Evolutionary conservation across 2,329 filamentous ascomycete genomes (phyloP).

Genomic region (Sarocladium oryzae): DNA sequence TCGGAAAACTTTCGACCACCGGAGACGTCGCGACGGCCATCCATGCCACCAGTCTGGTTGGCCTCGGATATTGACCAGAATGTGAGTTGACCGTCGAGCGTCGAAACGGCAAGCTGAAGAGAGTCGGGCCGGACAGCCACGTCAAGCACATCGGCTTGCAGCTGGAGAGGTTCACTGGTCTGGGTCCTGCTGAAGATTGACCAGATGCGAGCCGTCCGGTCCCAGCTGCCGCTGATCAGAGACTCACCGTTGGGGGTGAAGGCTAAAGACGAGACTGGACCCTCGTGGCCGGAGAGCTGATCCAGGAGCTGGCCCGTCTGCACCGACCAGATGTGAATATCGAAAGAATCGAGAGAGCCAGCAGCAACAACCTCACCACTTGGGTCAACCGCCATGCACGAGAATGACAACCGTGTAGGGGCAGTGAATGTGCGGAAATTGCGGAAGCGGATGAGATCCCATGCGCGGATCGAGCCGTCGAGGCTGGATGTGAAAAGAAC

Average conservation of each 20-base stretch:
- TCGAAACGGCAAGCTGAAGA: constrained; percentile 83
- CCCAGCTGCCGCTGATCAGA: constrained; percentile 91
- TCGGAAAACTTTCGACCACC: constrained; percentile 86
- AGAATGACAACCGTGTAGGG: constrained; percentile 84
- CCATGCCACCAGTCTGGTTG: constrained; percentile 76
- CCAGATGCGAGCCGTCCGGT: constrained; percentile 92
- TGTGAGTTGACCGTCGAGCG: constrained; percentile 84
- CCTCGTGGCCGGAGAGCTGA: constrained; percentile 85
- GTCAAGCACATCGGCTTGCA: constrained; percentile 84
- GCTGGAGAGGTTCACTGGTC: constrained; percentile 86
- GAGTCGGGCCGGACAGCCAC: constrained; percentile 87
- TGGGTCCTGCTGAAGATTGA: constrained; percentile 91
- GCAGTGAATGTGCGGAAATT: constrained; percentile 98
- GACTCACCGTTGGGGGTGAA: constrained; percentile 83
- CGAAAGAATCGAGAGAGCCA: constrained; percentile 90
- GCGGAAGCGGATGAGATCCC: constrained; percentile 91
- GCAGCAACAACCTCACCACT: constrained; percentile 95
- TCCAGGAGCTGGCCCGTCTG: constrained; percentile 95
- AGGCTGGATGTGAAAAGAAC: constrained; percentile 93
- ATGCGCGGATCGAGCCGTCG: constrained; percentile 89
- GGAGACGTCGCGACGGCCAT: constrained; percentile 86
- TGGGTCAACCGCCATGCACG: constrained; percentile 90
- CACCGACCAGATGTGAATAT: constrained; percentile 97
- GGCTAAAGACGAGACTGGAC: constrained; percentile 79
- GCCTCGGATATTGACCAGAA: constrained; percentile 93